Conservation (phyloP, 2,329 filamentous ascomycete genomes). For the Fonsecaea monophora region DNA sequence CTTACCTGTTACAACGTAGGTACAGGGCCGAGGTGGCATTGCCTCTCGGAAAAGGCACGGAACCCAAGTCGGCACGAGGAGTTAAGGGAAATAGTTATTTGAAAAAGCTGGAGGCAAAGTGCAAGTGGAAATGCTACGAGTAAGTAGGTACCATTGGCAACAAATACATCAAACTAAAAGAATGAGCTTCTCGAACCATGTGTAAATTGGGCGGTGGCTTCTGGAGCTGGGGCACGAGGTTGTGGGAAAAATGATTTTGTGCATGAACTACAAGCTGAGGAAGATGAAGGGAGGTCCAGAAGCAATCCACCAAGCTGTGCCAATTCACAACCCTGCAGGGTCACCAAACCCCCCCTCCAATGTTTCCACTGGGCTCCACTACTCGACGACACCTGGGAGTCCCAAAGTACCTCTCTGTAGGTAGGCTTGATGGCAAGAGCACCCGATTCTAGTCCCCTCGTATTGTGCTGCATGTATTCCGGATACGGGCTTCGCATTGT, state of each 20-base stretch:
- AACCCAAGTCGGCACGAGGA: not conserved
- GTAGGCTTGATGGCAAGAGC: conserved; percentile 14
- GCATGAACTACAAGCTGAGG: conserved; percentile 14
- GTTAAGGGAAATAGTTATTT: conserved; percentile 12
- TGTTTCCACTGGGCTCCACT: conserved; percentile 10
- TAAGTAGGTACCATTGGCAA: not conserved
- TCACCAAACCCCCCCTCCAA: not conserved
- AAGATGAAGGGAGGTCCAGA: conserved; percentile 20
- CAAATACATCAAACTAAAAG: not conserved
- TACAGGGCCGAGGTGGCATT: conserved; percentile 2
- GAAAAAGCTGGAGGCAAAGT: conserved; percentile 3
- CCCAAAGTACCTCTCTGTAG: not conserved
- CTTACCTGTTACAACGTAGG: not conserved
- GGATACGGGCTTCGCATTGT: not conserved
- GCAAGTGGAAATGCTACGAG: not conserved
- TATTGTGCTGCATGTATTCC: not conserved
- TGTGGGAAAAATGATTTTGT: conserved; percentile 15
- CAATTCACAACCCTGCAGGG: conserved; percentile 10
- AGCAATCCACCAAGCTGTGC: conserved; percentile 12
- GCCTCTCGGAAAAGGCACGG: conserved; percentile 14
- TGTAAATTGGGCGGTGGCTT: not conserved
- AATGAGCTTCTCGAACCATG: not conserved
- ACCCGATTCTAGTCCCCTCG: conserved; percentile 11
- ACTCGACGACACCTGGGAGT: not conserved
- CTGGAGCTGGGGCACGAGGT: conserved; percentile 11